Evolutionary conservation across 495 filamentous ascomycete species (phyloP).

Genomic region (Articulospora tetracladia): DNA sequence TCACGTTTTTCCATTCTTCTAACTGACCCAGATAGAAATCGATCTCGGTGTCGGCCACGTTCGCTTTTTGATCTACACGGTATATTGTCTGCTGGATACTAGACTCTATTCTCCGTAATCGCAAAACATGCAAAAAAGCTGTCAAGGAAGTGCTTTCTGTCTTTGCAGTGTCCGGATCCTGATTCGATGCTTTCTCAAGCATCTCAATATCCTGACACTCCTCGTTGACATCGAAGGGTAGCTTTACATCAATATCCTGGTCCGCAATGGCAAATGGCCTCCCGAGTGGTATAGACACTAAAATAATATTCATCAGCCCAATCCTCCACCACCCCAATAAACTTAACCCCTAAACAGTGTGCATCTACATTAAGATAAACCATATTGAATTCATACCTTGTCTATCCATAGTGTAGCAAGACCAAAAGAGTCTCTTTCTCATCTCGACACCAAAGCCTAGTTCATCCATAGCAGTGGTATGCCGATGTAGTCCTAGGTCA

Average conservation of each 20-base stretch:
- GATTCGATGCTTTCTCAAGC: conserved; percentile 7
- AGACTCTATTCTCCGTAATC: conserved; percentile 8
- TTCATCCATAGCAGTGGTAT: neutral
- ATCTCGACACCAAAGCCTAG: conserved; percentile 1
- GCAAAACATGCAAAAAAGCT: conserved; percentile 2
- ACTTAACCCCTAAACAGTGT: too few relatives aligned
- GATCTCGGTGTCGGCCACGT: neutral
- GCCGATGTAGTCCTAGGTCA: conserved; percentile 44
- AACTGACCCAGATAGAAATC: conserved; percentile 3
- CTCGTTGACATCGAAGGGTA: conserved; percentile 3
- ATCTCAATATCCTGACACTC: neutral
- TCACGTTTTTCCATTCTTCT: conserved; percentile 1
- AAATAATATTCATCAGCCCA: too few relatives aligned
- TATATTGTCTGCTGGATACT: conserved; percentile 9
- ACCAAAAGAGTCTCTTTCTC: conserved; percentile 10
- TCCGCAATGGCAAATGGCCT: conserved; percentile 8
- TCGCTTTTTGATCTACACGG: neutral
- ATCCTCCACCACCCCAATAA: too few relatives aligned
- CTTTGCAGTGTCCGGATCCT: neutral
- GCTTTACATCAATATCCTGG: conserved; percentile 5
- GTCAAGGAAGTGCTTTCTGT: neutral
- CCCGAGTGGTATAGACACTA: conserved; percentile 5
- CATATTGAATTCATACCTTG: neutral
- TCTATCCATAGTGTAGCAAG: conserved; percentile 5
- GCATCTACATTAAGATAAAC: too few relatives aligned